phyloP scores from a whole-genome alignment of 192 early-diverging fungal genomes.

The Coemansia erecta region DNA sequence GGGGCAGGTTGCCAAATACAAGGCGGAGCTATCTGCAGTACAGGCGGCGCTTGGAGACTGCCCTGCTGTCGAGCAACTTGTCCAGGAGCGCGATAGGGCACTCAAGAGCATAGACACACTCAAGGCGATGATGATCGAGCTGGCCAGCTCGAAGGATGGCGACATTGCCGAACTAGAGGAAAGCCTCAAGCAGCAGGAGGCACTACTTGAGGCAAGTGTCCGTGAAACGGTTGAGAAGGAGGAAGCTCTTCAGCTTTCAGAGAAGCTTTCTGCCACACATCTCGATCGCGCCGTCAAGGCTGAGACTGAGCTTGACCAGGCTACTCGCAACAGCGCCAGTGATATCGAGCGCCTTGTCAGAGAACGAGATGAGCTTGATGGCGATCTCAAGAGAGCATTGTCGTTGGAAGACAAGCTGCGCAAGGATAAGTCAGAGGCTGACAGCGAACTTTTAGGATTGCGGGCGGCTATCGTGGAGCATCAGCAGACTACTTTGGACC shows the following conservation, averaged over 20 bases:
- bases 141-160: conserved; percentile 41
- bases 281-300: conserved; percentile 9
- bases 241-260: conserved; percentile 16
- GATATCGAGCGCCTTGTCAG: conserved; percentile 1
- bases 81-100: conserved; percentile 23
- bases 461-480: conserved; percentile 11
- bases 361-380: conserved; percentile 11
- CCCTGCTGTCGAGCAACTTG: conserved; percentile 7
- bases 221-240: conserved; percentile 37
- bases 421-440: neutral
- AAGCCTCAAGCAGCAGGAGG: conserved; percentile 16
- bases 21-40: neutral
- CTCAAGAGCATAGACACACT: conserved; percentile 21
- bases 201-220: conserved; percentile 27
- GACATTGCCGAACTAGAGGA: conserved; percentile 35
- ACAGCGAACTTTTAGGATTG: conserved; percentile 6
- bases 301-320: conserved; percentile 15
- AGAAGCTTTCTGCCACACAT: conserved; percentile 10
- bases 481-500: conserved; percentile 5
- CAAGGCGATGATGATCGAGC: conserved; percentile 49
- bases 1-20: conserved; percentile 1
- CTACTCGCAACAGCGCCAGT: neutral
- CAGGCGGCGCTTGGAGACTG: neutral
- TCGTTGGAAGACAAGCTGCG: conserved; percentile 5
- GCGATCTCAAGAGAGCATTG: conserved; percentile 4